Base-by-base conservation (phyloP, 139 green algal genomes). In the Ettlia oleoabundans region DNA sequence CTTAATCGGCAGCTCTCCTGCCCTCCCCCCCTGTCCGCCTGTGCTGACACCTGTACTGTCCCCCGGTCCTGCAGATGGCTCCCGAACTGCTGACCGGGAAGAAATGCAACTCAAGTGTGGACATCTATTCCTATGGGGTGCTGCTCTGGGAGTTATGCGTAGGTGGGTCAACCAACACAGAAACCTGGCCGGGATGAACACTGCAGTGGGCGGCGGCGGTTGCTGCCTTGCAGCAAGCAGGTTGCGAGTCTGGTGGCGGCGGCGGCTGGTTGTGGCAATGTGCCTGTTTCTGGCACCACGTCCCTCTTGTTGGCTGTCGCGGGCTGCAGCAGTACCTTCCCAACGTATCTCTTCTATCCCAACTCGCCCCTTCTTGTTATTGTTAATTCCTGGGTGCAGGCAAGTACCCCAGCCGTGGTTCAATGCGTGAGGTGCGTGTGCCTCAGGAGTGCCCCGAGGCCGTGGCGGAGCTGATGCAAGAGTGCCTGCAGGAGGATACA, bases 101-200 rank as follows among this genome's bases (percentile, higher is more conserved):
- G 15, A 88, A 78, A 66, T 89, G 69, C 38, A 88, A 73, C 9
- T 67, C 76, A 61, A 89, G 86, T 55, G 84, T 89, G 10, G 87
- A 91, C 69, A 78, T 89, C 13, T 91, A 87, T n/a, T 55, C 33
- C 1, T 78, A 35, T 33, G 71, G 47, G 2, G 21, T 51, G 8
- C 70, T 77, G 43, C 15, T 43, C 2, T 62, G 47, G 42, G 70
- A 77, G 32, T 5, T 77, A 4, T 77, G 70, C 70, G 41, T 30
- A 13, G 70, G 70, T 77, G 38, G 70, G 1, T 30, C 9, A 5
- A 28, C 30, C 7, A 4, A 7, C 5, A 41, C 63, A 40, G 4
- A n/a, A 40, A 22, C 63, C n/a, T 40, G 62, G 13, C 64, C 64
- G 9, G 19, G 26, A 19, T 35, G 32, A 3, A 33, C 5, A 13